Percentiles rank a stretch among this genome's conserved stretches.
phyloP scores from a whole-genome alignment of 805 yeast genomes.

The Barnettozyma wickerhamii region DNA sequence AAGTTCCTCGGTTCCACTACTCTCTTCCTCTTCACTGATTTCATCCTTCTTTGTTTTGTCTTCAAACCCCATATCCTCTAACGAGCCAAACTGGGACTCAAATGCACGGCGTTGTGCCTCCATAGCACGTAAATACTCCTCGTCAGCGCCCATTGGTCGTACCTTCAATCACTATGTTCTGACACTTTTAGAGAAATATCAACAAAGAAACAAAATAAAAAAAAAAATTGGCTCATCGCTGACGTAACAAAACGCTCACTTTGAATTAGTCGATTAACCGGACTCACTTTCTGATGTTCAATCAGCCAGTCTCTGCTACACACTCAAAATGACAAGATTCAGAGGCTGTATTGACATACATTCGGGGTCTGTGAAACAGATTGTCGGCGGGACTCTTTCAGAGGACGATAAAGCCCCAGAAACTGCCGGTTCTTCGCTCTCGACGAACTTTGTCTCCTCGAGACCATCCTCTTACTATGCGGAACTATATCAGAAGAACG shows the following conservation, averaged over 20 bases:
- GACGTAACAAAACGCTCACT: background rate
- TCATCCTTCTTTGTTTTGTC: conserved; percentile 35
- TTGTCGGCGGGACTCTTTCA: conserved; percentile 87
- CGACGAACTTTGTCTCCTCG: conserved; percentile 76
- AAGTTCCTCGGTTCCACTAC: conserved; percentile 19
- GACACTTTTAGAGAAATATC: too few species aligned
- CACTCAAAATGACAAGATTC: conserved; percentile 76
- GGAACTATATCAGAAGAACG: conserved; percentile 52
- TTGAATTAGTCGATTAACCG: too few species aligned
- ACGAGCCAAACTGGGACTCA: conserved; percentile 59
- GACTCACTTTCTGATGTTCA: too few species aligned
- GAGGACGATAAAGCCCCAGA: conserved; percentile 41
- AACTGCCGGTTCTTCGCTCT: conserved; percentile 31
- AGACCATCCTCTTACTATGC: conserved; percentile 77
- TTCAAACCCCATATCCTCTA: conserved; percentile 50
- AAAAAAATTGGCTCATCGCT: conserved; percentile 4
- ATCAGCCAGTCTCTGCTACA: too few species aligned
- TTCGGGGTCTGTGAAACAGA: conserved; percentile 92
- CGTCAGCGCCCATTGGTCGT: conserved; percentile 7
- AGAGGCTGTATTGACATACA: conserved; percentile 96
- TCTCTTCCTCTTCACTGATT: conserved; percentile 14
- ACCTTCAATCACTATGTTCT: too few species aligned
- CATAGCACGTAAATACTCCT: conserved; percentile 23
- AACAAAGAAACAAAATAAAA: too few species aligned
- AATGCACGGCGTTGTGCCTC: conserved; percentile 55